phyloP scores from a whole-genome alignment of 2,329 filamentous ascomycete species.

The Colletotrichum falcatum region DNA sequence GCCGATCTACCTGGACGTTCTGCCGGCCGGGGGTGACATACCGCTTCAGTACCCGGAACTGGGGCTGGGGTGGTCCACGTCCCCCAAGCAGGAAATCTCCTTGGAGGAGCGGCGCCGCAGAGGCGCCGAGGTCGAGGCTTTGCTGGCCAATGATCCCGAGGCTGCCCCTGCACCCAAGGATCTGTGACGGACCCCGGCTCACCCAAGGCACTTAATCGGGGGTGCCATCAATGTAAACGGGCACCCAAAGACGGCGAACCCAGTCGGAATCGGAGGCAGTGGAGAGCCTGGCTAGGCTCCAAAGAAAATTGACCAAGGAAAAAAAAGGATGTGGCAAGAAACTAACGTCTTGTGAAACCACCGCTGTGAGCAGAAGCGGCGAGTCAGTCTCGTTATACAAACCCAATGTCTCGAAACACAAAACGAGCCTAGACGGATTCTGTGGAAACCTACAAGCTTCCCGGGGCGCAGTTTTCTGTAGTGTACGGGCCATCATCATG shows the following conservation, averaged over 20 bases:
- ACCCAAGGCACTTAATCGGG: not conserved
- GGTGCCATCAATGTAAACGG: not conserved
- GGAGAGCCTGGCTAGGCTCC: not conserved
- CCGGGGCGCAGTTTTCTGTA: no score
- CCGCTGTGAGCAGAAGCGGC: no score
- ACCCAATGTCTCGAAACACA: no score
- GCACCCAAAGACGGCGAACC: not conserved
- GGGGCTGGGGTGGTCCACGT: conserved; percentile 47
- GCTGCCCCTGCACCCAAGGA: conserved; percentile 48
- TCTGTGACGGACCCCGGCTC: conserved; percentile 18
- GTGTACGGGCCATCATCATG: not conserved
- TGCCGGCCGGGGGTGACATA: conserved; percentile 46
- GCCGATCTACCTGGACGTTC: conserved; percentile 49
- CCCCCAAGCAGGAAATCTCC: conserved; percentile 46
- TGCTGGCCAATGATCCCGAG: conserved; percentile 47
- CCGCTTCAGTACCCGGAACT: conserved; percentile 51
- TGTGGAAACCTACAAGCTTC: no score
- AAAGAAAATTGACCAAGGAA: no score
- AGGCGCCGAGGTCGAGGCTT: conserved; percentile 47
- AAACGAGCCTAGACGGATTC: no score
- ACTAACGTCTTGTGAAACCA: no score
- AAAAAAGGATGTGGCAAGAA: no score
- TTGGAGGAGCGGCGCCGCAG: conserved; percentile 48
- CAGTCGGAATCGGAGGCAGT: no score
- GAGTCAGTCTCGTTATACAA: no score